These are phyloP conservation scores for Mycosphaerella sp. DNA, from an alignment of 2,329 filamentous ascomycete species.

Conservation along the genomic window DNA sequence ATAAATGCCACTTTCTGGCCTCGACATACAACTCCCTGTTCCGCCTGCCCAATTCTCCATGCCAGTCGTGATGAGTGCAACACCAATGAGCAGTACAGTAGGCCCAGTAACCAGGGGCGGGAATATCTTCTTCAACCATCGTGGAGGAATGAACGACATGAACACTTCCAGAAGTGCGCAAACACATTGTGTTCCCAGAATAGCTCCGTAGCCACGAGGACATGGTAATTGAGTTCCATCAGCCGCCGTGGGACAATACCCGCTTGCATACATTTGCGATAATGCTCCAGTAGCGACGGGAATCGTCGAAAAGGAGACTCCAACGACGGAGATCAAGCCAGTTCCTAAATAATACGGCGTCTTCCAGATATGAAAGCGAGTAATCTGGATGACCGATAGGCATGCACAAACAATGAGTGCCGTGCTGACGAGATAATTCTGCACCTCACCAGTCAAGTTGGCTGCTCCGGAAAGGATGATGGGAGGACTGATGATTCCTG, in stretches of 20 bases:
- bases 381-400: slow-evolving; percentile 70
- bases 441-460: slow-evolving; percentile 54
- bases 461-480: slow-evolving; percentile 64
- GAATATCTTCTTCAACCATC: slow-evolving; percentile 59
- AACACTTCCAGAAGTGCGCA: slow-evolving; percentile 59
- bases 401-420: slow-evolving; percentile 73
- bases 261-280: slow-evolving; percentile 69
- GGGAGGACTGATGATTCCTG: slow-evolving; percentile 67
- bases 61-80: slow-evolving; percentile 63
- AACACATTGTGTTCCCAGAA: slow-evolving; percentile 58
- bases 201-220: slow-evolving; percentile 67
- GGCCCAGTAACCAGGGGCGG: slow-evolving; percentile 69
- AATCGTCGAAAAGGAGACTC: slow-evolving; percentile 71
- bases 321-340: slow-evolving; percentile 72
- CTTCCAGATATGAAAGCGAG: slow-evolving; percentile 64
- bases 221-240: slow-evolving; percentile 65
- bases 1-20: slow-evolving; percentile 49
- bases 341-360: slow-evolving; percentile 73
- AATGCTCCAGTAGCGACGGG: slow-evolving; percentile 67
- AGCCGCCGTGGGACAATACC: slow-evolving; percentile 56
- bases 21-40: slow-evolving; percentile 51
- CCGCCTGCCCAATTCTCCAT: slow-evolving; percentile 77
- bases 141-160: slow-evolving; percentile 68
- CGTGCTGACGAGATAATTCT: slow-evolving; percentile 74
- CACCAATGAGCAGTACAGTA: slow-evolving; percentile 65